These are phyloP conservation scores for Sutorius australiensis DNA, from an alignment of 768 basidiomycete species.

Conservation along the genomic window DNA sequence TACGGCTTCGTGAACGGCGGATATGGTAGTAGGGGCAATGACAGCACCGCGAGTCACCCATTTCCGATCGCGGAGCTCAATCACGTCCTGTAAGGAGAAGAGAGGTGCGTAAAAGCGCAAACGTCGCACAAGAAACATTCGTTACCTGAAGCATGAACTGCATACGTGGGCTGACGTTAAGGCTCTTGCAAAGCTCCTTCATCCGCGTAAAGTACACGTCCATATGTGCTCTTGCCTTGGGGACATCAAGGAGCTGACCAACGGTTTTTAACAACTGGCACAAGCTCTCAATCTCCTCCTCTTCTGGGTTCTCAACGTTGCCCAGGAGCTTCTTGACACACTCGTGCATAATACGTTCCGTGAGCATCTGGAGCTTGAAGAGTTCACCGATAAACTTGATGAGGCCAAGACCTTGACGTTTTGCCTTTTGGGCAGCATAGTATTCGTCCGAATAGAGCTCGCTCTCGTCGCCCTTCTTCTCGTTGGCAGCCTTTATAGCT, in stretches of 20 bases:
- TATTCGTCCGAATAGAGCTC: constrained; percentile 94
- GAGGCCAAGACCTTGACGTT: constrained; percentile 93
- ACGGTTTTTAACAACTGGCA: constrained; percentile 92
- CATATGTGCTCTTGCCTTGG: constrained; percentile 81
- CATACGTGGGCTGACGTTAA: constrained; percentile 80
- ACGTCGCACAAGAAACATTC: constrained; percentile 7
- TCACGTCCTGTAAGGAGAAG: constrained; percentile 63
- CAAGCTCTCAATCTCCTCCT: constrained; percentile 95
- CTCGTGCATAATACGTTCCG: constrained; percentile 97
- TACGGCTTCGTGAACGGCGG: constrained; percentile 84
- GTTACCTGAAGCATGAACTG: constrained; percentile 92
- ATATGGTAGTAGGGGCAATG: constrained; percentile 82
- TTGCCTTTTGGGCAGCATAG: constrained; percentile 94
- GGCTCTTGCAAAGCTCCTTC: constrained; percentile 73
- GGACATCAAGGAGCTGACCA: constrained; percentile 75
- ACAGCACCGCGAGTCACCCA: constrained; percentile 74
- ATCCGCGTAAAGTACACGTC: constrained; percentile 92
- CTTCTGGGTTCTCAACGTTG: constrained; percentile 93
- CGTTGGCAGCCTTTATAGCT: constrained; percentile 66
- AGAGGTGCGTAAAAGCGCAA: not conserved
- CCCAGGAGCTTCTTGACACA: constrained; percentile 94
- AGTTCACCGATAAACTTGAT: constrained; percentile 98
- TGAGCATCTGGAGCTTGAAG: constrained; percentile 98
- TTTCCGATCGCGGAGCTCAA: constrained; percentile 80
- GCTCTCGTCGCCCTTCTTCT: constrained; percentile 53